These are phyloP conservation scores for Primulina eburnea DNA, from an alignment of 257 asterid genomes.

Conservation along the genomic window DNA sequence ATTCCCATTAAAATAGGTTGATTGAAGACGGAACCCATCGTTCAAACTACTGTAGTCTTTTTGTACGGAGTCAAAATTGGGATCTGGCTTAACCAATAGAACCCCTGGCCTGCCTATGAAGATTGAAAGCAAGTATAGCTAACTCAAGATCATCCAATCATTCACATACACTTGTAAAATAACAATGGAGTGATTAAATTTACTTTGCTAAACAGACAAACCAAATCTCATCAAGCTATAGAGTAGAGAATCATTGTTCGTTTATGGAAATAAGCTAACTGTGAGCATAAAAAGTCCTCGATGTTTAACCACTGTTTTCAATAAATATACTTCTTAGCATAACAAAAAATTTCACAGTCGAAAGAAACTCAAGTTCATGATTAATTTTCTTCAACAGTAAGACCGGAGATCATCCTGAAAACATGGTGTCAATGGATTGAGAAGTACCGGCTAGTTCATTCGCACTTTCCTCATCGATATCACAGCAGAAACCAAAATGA, in stretches of 20 bases:
- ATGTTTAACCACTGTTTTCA: too few relatives aligned
- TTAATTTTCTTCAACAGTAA: background rate
- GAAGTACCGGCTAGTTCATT: constrained; percentile 53
- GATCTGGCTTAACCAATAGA: constrained; percentile 64
- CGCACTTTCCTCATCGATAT: constrained; percentile 62
- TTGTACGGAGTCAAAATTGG: constrained; percentile 44
- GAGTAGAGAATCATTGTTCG: too few relatives aligned
- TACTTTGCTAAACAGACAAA: too few relatives aligned
- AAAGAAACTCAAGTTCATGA: too few relatives aligned
- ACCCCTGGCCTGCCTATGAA: constrained; percentile 64
- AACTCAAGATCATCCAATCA: background rate
- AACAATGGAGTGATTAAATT: too few relatives aligned
- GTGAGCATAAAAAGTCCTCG: too few relatives aligned
- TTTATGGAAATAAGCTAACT: too few relatives aligned
- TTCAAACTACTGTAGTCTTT: constrained; percentile 51
- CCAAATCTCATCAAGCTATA: too few relatives aligned
- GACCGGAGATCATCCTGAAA: constrained; percentile 3
- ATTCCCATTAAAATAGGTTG: constrained; percentile 30
- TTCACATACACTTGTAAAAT: too few relatives aligned
- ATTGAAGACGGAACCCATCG: constrained; percentile 28
- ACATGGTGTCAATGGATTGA: background rate
- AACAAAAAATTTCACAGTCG: too few relatives aligned
- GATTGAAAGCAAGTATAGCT: constrained; percentile 12
- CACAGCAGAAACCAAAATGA: constrained; percentile 84
- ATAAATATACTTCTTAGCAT: too few relatives aligned